Conservation (phyloP, 257 asterid species). For the Solanum microdontum region DNA sequence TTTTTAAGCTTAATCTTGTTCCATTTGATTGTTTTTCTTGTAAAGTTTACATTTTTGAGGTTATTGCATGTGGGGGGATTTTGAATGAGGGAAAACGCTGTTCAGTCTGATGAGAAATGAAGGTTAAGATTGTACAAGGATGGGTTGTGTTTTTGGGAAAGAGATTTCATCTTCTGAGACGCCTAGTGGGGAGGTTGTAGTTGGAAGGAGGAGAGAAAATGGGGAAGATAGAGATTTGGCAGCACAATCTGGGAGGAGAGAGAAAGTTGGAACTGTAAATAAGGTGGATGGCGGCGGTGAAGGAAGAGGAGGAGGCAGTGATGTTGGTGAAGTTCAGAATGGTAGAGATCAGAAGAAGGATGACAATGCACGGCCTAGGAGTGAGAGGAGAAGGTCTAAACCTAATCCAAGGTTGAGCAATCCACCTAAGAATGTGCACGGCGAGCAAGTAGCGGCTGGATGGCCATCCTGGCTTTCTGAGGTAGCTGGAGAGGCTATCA, state of each 20-base stretch:
- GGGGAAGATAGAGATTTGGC: constrained; percentile 39
- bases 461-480: constrained; percentile 91
- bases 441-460: constrained; percentile 92
- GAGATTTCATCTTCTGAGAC: constrained; percentile 49
- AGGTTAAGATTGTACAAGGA: constrained; percentile 41
- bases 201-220: constrained; percentile 29
- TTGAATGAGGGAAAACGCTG: constrained; percentile 24
- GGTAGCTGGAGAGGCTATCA: constrained; percentile 84
- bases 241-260: constrained; percentile 50
- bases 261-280: constrained; percentile 36
- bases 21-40: not conserved
- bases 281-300: constrained; percentile 22
- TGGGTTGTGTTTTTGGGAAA: constrained; percentile 92
- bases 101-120: constrained; percentile 56
- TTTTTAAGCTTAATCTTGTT: not conserved
- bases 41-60: not conserved
- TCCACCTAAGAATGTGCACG: constrained; percentile 67
- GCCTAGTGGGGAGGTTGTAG: constrained; percentile 40
- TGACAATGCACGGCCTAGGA: constrained; percentile 26
- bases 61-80: constrained; percentile 26
- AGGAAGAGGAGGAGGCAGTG: constrained; percentile 10
- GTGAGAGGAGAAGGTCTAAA: constrained; percentile 66
- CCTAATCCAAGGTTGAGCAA: constrained; percentile 76
- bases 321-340: constrained; percentile 33
- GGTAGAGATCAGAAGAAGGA: constrained; percentile 40